Evolutionary conservation across 257 asterid species (phyloP).

Genomic region (Solanum virginianum): DNA sequence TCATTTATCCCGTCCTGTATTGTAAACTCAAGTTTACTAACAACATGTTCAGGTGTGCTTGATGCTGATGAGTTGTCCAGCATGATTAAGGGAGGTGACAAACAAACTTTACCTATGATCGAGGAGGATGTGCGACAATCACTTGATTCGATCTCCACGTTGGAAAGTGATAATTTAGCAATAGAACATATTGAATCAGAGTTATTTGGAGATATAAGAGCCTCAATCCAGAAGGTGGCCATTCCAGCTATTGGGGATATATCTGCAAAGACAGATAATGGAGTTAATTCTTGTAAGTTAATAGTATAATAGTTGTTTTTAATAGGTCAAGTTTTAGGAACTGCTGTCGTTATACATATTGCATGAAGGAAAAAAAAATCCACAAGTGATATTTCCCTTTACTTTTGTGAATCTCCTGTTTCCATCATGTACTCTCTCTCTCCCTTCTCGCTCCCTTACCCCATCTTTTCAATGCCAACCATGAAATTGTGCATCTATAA

Average conservation of each 20-base stretch:
- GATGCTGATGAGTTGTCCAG: slow-evolving; percentile 72
- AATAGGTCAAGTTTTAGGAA: not conserved
- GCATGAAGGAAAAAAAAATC: not conserved
- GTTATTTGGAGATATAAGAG: slow-evolving; percentile 86
- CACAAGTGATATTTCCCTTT: not conserved
- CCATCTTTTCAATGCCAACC: not conserved
- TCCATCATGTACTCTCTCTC: not conserved
- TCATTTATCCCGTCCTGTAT: not conserved
- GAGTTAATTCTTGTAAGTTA: slow-evolving; percentile 46
- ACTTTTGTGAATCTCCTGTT: not conserved
- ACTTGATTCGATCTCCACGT: slow-evolving; percentile 64
- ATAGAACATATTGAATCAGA: slow-evolving; percentile 68
- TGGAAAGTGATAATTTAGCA: slow-evolving; percentile 58
- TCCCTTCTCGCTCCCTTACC: no score
- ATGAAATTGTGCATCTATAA: not conserved
- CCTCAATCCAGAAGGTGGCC: slow-evolving; percentile 66
- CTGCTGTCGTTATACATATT: not conserved
- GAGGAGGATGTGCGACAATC: slow-evolving; percentile 69
- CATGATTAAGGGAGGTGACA: slow-evolving; percentile 52
- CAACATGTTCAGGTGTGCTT: slow-evolving; percentile 49
- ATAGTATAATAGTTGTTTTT: not conserved
- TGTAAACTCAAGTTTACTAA: not conserved
- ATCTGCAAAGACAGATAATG: slow-evolving; percentile 15
- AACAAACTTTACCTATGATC: slow-evolving; percentile 42
- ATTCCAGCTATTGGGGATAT: slow-evolving; percentile 18